These are phyloP conservation scores for Pythium brassicae DNA, from an alignment of 352 stramenopile genomes.

Conservation along the genomic window DNA sequence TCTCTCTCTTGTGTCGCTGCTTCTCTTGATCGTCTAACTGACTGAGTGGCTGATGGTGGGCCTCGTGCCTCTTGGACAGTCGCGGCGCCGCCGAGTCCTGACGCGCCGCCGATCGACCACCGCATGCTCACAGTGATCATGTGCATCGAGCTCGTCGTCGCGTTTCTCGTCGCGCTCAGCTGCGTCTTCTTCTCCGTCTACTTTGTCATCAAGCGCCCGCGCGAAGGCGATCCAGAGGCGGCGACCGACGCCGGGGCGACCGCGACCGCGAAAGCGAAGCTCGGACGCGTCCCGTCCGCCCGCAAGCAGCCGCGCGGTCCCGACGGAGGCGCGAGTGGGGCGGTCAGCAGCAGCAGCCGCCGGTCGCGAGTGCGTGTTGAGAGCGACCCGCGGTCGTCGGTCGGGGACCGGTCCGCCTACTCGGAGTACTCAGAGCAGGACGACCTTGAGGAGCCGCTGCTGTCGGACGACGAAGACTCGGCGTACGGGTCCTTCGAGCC, in stretches of 20 bases:
- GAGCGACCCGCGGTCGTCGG: slow-evolving; percentile 4
- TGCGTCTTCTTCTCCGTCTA: slow-evolving; percentile 87
- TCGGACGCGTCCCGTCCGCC: slow-evolving; percentile 8
- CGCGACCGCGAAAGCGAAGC: background rate
- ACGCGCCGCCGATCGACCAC: slow-evolving; percentile 76
- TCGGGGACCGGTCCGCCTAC: slow-evolving; percentile 12
- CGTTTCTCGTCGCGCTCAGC: slow-evolving; percentile 72
- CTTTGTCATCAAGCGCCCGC: slow-evolving; percentile 81
- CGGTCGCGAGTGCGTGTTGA: background rate
- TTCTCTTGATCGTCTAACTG: background rate
- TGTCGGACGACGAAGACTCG: slow-evolving; percentile 61
- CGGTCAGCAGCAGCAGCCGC: background rate
- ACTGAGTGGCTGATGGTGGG: background rate
- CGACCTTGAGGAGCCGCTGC: slow-evolving; percentile 70
- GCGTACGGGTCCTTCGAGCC: slow-evolving; percentile 66
- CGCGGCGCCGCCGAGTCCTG: slow-evolving; percentile 58
- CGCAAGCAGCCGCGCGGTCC: slow-evolving; percentile 6
- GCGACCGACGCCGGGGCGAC: background rate
- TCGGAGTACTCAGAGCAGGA: slow-evolving; percentile 10
- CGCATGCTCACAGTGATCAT: slow-evolving; percentile 83
- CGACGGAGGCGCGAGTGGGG: background rate
- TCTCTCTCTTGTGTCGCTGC: background rate
- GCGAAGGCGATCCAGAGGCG: slow-evolving; percentile 16
- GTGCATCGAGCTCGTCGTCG: slow-evolving; percentile 81
- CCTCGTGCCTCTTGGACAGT: slow-evolving; percentile 17